Evolutionary conservation across 352 stramenopile species (phyloP), one percentile per base, ranked within the genome.

Genomic region (Globisporangium ultimum): DNA sequence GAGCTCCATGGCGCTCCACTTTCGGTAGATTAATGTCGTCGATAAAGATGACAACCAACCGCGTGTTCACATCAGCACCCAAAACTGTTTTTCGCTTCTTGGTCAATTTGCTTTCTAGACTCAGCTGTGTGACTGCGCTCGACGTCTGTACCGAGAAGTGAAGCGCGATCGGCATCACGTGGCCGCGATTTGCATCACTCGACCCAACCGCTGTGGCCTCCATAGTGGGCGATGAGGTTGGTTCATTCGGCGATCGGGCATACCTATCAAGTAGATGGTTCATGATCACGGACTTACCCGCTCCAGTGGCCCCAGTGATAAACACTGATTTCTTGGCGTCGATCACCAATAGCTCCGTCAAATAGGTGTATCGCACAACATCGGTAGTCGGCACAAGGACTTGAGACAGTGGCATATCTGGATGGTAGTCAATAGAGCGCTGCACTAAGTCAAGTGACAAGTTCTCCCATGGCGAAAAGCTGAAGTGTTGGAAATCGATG

Each of bases 41-140:
- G 20, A 98, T 78, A 49, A 96, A 91, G 40, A 89, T 66, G 12
- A 97, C 74, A 2, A 96, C 77, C 24, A 88, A 59, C 17, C 80
- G 78, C 12, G 78, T 84, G 52, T 84, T 80, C 4, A 79, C 71
- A 0, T 93, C 91, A 4, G 93, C 80, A 38, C 93, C 93, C 0
- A 98, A 76, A 18, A 97, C 58, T 2, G 90, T 97, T 63, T 97
- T 97, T 14, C 92, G 71, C 64, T 98, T 98, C 67, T 95, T 95
- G 24, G 84, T 64, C 32, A 98, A 71, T 57, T 96, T 97, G 53
- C 73, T 88, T 63, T 98, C 91, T 11, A 98, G 88, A 24, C 77
- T 89, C n/a, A 85, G 22, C 58, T 97, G 86, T 0, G 79, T 93
- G 32, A 93, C 67, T 10, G 76, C 61, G 20, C 84, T 96, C 0